Base-by-base conservation (phyloP, 805 yeast species). In the Candida broadrunensis region DNA sequence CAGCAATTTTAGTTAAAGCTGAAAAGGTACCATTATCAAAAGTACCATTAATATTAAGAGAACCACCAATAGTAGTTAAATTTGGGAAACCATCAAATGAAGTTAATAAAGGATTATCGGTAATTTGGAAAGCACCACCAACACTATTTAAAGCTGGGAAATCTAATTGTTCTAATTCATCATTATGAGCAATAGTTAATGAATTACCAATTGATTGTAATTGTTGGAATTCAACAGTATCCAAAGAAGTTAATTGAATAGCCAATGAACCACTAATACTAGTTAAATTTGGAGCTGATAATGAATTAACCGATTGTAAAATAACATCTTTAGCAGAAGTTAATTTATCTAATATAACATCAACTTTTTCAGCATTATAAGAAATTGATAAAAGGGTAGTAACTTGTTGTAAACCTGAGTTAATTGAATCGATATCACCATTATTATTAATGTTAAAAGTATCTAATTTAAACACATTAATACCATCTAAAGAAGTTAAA, bases 71-170 rank as follows among this genome's bases (percentile, higher is more conserved):
- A 45, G 85, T 67, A 63, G 74, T 67, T 58, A 93, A 76, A 50
- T 74, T 61, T 54, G 82, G 81, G 80, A 93, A 87, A 61, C 88
- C 91, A 44, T 73, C 73, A 61, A 91, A 73, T 43, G 75, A 55
- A 37, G 61, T 65, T 63, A 91, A 81, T 41, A 75, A 67, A 50
- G 87, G 71, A 85, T 93, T 93, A 81, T 89, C 88, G 49, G 86
- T 80, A 61, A 93, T 73, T 56, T 78, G 83, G 67, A 93, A 86
- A 68, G 97, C 99, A 79, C 99, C 98, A 65, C 91, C 95, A 57
- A 93, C 73, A 37, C 77, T 50, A 47, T 81, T 73, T 68, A 93
- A 80, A 61, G 75, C 65, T 38, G 85, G 72, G 76, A 88, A 84
- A 51, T 83, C 80, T 45, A 86, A 52, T 54, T 72, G 75, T 55